Evolutionary conservation across 2,329 filamentous ascomycete species (phyloP).

Genomic region (Talaromyces sp.): DNA sequence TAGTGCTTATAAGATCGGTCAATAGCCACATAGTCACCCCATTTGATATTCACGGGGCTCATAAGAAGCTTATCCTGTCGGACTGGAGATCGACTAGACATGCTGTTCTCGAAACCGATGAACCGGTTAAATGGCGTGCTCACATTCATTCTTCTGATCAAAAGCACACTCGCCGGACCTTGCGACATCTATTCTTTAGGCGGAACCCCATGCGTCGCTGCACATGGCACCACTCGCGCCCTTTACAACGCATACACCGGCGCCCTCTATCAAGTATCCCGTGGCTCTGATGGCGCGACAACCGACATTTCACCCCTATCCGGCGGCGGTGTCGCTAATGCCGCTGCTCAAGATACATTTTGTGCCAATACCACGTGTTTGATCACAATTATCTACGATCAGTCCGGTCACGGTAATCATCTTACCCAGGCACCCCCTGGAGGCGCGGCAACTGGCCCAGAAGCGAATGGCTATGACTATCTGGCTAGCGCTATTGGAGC

Average conservation of each 20-base stretch:
- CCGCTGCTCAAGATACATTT: constrained; percentile 59
- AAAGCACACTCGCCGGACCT: constrained; percentile 51
- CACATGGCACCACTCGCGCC: constrained; percentile 63
- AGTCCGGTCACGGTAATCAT: constrained; percentile 61
- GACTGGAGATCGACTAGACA: not conserved
- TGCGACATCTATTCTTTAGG: constrained; percentile 61
- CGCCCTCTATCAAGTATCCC: constrained; percentile 59
- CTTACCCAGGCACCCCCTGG: constrained; percentile 61
- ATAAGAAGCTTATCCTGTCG: not conserved
- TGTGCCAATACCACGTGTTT: constrained; percentile 60
- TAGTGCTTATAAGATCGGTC: not conserved
- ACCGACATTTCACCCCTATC: constrained; percentile 51
- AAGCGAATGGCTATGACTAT: constrained; percentile 57
- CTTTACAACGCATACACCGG: constrained; percentile 55
- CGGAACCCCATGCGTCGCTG: constrained; percentile 61
- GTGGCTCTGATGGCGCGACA: constrained; percentile 51
- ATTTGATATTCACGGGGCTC: not conserved
- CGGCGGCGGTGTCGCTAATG: constrained; percentile 61
- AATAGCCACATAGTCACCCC: not conserved
- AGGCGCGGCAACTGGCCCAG: constrained; percentile 53
- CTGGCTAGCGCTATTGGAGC: constrained; percentile 58
- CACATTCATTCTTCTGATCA: constrained; percentile 36
- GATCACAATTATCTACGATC: constrained; percentile 64
- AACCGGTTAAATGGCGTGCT: constrained; percentile 19
- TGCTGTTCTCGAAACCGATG: not conserved